phyloP scores from a whole-genome alignment of 768 basidiomycete species.

The Boletus bicolor region DNA sequence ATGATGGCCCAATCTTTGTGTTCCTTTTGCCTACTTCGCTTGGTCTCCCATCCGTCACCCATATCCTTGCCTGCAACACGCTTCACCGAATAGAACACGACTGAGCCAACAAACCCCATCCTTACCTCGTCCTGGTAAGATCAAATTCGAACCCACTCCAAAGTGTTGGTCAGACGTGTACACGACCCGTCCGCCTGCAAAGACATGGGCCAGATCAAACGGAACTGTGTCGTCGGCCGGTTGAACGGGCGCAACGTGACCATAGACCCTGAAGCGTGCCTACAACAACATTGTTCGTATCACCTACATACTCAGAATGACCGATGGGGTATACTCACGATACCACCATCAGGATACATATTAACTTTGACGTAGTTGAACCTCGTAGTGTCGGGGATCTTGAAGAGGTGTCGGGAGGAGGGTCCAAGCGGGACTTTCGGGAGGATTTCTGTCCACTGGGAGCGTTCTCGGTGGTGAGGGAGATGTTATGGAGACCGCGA shows the following conservation, averaged over 20 bases:
- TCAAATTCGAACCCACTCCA: constrained; percentile 85
- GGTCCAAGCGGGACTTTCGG: constrained; percentile 78
- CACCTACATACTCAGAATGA: not conserved
- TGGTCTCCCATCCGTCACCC: constrained; percentile 99
- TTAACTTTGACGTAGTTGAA: constrained; percentile 85
- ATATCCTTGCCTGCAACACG: constrained; percentile 67
- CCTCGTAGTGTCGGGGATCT: constrained; percentile 47
- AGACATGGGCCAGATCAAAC: constrained; percentile 89
- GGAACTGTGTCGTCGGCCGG: constrained; percentile 44
- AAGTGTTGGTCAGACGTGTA: constrained; percentile 93
- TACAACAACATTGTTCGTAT: constrained; percentile 28
- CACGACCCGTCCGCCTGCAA: constrained; percentile 83
- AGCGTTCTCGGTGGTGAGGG: not conserved
- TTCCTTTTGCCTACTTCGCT: constrained; percentile 71
- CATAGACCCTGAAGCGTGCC: constrained; percentile 94
- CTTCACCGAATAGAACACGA: not conserved
- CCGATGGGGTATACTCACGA: constrained; percentile 45
- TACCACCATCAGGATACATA: constrained; percentile 97
- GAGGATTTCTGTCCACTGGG: constrained; percentile 78
- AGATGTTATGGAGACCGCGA: not conserved
- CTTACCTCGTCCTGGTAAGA: constrained; percentile 82
- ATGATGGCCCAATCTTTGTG: constrained; percentile 93
- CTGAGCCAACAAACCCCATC: not conserved
- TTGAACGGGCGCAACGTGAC: constrained; percentile 64
- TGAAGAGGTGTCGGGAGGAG: constrained; percentile 85